Percentiles rank a stretch among this genome's conserved stretches.
Conservation (phyloP, 2,329 filamentous ascomycete species). For the Colletotrichum musae region DNA sequence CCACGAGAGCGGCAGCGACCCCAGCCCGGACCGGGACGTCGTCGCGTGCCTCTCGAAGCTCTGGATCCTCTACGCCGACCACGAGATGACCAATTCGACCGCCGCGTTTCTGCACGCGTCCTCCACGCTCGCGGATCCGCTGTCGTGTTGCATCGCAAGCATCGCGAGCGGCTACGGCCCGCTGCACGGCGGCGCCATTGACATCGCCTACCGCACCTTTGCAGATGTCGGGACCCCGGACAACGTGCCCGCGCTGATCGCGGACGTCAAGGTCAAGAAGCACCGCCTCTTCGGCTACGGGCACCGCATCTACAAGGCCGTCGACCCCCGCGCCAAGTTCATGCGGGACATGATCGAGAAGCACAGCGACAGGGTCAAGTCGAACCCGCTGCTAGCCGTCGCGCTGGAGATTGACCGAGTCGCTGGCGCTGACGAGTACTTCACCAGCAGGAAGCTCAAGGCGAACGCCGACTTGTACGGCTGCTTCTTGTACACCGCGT, state of each 20-base stretch:
- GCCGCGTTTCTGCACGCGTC: slow-evolving; percentile 61
- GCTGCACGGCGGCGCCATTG: slow-evolving; percentile 65
- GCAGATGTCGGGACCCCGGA: slow-evolving; percentile 53
- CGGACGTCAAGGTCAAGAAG: slow-evolving; percentile 57
- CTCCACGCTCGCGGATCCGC: slow-evolving; percentile 62
- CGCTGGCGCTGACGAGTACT: slow-evolving; percentile 54
- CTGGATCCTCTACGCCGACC: slow-evolving; percentile 62
- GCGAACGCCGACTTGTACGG: slow-evolving; percentile 62
- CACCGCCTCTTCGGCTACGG: slow-evolving; percentile 60
- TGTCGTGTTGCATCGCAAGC: slow-evolving; percentile 55
- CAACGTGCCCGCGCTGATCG: slow-evolving; percentile 55
- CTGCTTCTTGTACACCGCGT: slow-evolving; percentile 57
- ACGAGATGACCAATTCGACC: slow-evolving; percentile 65
- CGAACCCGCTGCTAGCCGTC: slow-evolving; percentile 53
- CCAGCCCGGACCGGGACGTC: slow-evolving; percentile 28
- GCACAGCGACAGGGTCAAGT: slow-evolving; percentile 36
- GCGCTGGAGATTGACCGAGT: slow-evolving; percentile 55
- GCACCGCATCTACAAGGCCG: slow-evolving; percentile 54
- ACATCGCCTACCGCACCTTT: slow-evolving; percentile 60
- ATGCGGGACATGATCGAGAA: slow-evolving; percentile 48
- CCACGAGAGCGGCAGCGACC: not conserved
- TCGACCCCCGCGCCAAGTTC: slow-evolving; percentile 53
- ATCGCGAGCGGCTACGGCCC: slow-evolving; percentile 22
- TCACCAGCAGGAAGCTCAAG: slow-evolving; percentile 53
- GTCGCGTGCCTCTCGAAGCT: slow-evolving; percentile 48